Conservation (phyloP, 139 green algal genomes). For the Trebouxia sp. region DNA sequence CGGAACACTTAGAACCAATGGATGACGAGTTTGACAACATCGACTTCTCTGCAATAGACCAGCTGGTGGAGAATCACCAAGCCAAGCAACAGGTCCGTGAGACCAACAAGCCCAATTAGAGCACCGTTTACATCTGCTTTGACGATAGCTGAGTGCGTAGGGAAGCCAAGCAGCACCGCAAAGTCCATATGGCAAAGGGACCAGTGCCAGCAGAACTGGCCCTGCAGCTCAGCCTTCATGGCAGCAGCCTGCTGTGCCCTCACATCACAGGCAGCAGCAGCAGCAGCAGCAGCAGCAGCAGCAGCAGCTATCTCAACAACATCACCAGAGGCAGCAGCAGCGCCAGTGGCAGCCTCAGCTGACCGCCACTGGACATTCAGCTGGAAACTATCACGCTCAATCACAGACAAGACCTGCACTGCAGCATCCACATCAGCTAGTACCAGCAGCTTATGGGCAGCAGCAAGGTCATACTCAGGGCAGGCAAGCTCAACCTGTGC, state of each 20-base stretch:
- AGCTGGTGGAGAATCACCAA: constrained; percentile 14
- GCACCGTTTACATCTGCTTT: no score
- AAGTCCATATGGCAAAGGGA: background rate
- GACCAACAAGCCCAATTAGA: no score
- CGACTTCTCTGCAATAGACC: background rate
- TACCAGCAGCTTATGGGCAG: background rate
- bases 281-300: background rate
- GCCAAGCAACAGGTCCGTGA: background rate
- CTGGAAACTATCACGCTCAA: background rate
- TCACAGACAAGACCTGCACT: background rate
- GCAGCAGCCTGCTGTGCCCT: background rate
- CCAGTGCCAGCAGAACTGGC: background rate
- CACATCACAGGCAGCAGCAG: background rate
- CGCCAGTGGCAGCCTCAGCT: background rate
- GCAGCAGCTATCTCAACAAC: background rate
- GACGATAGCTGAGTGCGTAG: no score
- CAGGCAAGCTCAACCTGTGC: background rate
- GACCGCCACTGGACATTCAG: background rate
- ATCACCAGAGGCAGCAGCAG: background rate
- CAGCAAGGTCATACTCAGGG: background rate
- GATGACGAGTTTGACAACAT: background rate
- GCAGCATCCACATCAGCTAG: background rate
- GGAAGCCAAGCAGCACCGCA: constrained; percentile 1
- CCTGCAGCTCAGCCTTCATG: background rate
- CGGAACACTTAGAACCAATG: no score